A percentile compares a stretch with the other conserved stretches of the same genome.
These are phyloP conservation scores for Phlyctochytrium arcticum DNA, from an alignment of 192 early-diverging fungal species.

Conservation along the genomic window DNA sequence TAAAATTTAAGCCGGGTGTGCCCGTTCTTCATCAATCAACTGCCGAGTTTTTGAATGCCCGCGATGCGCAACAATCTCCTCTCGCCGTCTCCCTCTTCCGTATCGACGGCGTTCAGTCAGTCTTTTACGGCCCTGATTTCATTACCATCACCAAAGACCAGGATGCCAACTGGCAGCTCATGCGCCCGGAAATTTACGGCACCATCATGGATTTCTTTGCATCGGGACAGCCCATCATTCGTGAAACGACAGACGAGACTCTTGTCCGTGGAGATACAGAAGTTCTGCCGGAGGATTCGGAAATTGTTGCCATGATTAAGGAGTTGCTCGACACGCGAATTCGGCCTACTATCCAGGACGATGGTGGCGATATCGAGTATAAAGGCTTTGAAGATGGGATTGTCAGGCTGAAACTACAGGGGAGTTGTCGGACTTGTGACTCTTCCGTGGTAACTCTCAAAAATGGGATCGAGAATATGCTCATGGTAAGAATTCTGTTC, in stretches of 20 bases:
- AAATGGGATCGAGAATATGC: conserved; percentile 99
- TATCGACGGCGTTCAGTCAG: conserved; percentile 86
- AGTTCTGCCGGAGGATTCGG: conserved; percentile 77
- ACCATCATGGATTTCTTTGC: conserved; percentile 88
- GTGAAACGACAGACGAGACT: conserved; percentile 18
- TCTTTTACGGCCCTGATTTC: conserved; percentile 93
- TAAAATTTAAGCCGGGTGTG: conserved; percentile 96
- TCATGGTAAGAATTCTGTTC: conserved; percentile 53
- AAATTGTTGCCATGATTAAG: conserved; percentile 97
- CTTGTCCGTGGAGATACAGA: conserved; percentile 53
- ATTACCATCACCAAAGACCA: conserved; percentile 90
- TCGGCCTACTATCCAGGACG: conserved; percentile 95
- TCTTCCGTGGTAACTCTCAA: conserved; percentile 87
- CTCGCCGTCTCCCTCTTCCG: conserved; percentile 86
- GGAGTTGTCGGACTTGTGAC: conserved; percentile 93
- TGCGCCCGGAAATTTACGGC: conserved; percentile 96
- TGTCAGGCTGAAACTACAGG: conserved; percentile 88
- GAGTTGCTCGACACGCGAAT: conserved; percentile 95
- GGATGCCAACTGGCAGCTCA: conserved; percentile 89
- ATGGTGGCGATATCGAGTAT: conserved; percentile 98
- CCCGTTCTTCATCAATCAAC: conserved; percentile 64
- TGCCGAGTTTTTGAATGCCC: conserved; percentile 78
- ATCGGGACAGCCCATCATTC: conserved; percentile 74
- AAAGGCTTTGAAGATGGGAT: conserved; percentile 80
- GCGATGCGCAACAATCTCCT: conserved; percentile 69